A percentile compares a stretch with the other conserved stretches of the same genome.
Evolutionary conservation across 2,329 filamentous ascomycete genomes (phyloP).

Genomic region (Fusarium pseudocircinatum): DNA sequence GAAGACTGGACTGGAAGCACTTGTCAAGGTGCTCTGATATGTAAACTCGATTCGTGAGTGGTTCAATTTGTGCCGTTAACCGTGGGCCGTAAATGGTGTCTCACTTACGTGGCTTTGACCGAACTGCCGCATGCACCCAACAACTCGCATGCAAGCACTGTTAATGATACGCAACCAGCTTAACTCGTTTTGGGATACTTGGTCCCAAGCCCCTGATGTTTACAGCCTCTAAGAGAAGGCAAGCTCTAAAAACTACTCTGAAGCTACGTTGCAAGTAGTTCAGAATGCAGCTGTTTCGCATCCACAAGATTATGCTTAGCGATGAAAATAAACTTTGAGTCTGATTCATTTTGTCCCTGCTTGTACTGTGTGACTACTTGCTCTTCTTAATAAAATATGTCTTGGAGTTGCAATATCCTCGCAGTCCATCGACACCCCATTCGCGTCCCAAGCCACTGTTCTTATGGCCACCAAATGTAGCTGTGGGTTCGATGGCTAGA

Average conservation of each 20-base stretch:
- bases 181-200: not conserved
- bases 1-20: not conserved
- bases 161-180: not conserved
- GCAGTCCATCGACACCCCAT: constrained; percentile 12
- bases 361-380: not conserved
- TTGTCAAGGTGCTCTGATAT: not conserved
- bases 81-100: not conserved
- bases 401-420: constrained; percentile 15
- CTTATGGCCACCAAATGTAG: constrained; percentile 20
- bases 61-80: not conserved
- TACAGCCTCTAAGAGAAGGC: not conserved
- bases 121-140: not conserved
- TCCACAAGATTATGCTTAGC: too few relatives aligned
- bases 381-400: not conserved
- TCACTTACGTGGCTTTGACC: not conserved
- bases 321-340: too few relatives aligned
- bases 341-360: not conserved
- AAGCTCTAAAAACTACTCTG: too few relatives aligned
- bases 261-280: too few relatives aligned
- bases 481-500: not conserved
- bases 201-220: not conserved
- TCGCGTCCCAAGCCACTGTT: constrained; percentile 12
- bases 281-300: not conserved
- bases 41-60: not conserved
- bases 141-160: too few relatives aligned